phyloP scores from a whole-genome alignment of 768 basidiomycete species.

The Terana coerulea region DNA sequence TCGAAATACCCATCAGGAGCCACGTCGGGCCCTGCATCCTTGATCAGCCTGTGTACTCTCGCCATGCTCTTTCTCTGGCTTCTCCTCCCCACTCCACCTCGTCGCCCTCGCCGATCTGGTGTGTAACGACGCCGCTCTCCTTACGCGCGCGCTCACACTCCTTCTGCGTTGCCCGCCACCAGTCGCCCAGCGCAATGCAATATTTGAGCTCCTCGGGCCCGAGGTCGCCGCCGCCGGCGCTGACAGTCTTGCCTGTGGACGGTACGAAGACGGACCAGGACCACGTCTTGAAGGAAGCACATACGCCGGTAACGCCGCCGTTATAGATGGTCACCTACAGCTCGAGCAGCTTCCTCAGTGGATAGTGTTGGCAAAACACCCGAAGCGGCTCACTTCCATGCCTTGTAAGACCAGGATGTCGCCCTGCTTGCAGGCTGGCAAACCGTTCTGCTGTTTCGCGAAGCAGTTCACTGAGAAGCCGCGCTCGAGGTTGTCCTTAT shows the following conservation, averaged over 20 bases:
- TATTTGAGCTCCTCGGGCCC: slow-evolving; percentile 17
- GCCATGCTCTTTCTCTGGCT: not conserved
- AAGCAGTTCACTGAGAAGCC: slow-evolving; percentile 44
- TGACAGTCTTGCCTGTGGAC: slow-evolving; percentile 31
- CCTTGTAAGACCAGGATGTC: slow-evolving; percentile 34
- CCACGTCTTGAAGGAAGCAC: slow-evolving; percentile 40
- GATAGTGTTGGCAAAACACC: not conserved
- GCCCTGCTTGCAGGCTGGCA: slow-evolving; percentile 39
- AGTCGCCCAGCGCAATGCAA: slow-evolving; percentile 23
- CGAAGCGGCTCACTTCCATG: slow-evolving; percentile 13
- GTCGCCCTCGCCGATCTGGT: slow-evolving; percentile 8
- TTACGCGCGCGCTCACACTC: not conserved
- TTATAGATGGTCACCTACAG: slow-evolving; percentile 32
- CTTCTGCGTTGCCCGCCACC: slow-evolving; percentile 23
- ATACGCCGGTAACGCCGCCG: slow-evolving; percentile 34
- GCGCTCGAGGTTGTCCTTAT: slow-evolving; percentile 27
- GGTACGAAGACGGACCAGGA: slow-evolving; percentile 55
- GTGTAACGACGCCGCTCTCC: slow-evolving; percentile 2
- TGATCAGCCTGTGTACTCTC: slow-evolving; percentile 19
- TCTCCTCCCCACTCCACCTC: not conserved
- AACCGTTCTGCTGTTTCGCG: slow-evolving; percentile 30
- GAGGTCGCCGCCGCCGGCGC: slow-evolving; percentile 30
- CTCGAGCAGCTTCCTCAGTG: not conserved
- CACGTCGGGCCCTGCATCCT: slow-evolving; percentile 18
- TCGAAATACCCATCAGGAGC: slow-evolving; percentile 23